These are phyloP conservation scores for Hanseniaspora gamundiae DNA, from an alignment of 1,139 yeast genomes.

Conservation along the genomic window DNA sequence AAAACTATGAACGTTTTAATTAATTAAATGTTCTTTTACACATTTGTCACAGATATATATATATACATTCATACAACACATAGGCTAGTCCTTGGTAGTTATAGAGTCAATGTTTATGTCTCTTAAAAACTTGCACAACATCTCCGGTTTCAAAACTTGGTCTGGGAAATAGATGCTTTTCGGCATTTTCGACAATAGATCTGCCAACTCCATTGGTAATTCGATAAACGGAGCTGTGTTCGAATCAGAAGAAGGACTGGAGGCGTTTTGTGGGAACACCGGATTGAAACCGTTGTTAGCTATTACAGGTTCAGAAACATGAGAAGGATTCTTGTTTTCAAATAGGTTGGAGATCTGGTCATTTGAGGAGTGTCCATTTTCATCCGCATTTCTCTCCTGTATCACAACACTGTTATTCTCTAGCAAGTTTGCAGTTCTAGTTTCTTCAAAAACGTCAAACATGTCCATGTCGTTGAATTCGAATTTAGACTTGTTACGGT, in stretches of 20 bases:
- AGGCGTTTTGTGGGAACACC: no score
- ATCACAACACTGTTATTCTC: not conserved
- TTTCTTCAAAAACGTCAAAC: not conserved
- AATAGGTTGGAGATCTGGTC: no score
- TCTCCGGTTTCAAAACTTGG: slow-evolving; percentile 21
- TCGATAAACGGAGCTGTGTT: not conserved
- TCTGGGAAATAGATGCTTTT: slow-evolving; percentile 24
- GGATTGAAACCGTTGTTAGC: no score
- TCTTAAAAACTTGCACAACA: slow-evolving; percentile 8
- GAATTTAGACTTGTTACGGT: not conserved
- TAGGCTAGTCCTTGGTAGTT: not conserved
- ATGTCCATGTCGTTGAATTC: not conserved
- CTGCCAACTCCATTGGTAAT: slow-evolving; percentile 19
- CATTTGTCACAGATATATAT: no score
- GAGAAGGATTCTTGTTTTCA: no score
- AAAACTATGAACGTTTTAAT: no score
- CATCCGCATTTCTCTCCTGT: not conserved
- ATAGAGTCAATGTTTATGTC: slow-evolving; percentile 1
- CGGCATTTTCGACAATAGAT: slow-evolving; percentile 20
- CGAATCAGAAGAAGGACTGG: not conserved
- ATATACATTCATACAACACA: no score
- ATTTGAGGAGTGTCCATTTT: not conserved
- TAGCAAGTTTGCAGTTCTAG: not conserved
- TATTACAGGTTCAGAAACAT: no score
- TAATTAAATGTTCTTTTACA: no score